Base-by-base conservation (phyloP, 2,329 filamentous ascomycete species). In the Lasiodiplodia hormozganensis region DNA sequence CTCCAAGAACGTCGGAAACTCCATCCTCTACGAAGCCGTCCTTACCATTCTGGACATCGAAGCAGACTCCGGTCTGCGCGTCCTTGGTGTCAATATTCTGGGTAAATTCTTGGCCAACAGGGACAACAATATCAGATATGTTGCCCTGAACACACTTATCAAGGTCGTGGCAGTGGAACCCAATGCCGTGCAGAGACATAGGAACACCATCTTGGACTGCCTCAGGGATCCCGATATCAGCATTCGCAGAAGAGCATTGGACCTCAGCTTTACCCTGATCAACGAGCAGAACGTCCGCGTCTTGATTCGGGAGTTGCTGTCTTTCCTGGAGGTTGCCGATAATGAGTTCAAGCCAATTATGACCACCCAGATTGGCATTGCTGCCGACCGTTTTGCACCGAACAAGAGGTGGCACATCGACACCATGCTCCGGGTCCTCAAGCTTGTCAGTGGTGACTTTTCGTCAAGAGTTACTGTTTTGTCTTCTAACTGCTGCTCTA, bases 401-500 rank as follows among this genome's bases (percentile, higher is more conserved):
- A 98, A 96, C 82, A 98, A 98, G 83, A 87, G 96, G 77, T 99
- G 96, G 96, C 96, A 99, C 78, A 91, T 98, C 73, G 96, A 99
- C 76, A 99, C 96, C 2, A 97, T 99, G 90, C 85, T 99, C 66
- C 89, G 96, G 25, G 94, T 99, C 28, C 82, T 99, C 73, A 97
- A 94, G 69, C 85, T 99, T 72, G 79, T 79, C 65, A 72, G 76
- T 76, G 43, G n/a, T 36, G 68, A 31, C 6, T 23, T 21, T 23
- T 6, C 14, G 23, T 34, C 25, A 11, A 40, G 52, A 5, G 49
- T 23, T 2, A 2, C 28, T 11, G 36, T 6, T n/a, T 23, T n/a
- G 16, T 12, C 4, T 64, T 67, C 73, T 77, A 68, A 69, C 69
- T 31, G 56, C 34, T 53, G 12, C 8, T 54, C 40, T 60, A 82